Evolutionary conservation across 768 basidiomycete species (phyloP).

Genomic region (Phaeolepiota aurea): DNA sequence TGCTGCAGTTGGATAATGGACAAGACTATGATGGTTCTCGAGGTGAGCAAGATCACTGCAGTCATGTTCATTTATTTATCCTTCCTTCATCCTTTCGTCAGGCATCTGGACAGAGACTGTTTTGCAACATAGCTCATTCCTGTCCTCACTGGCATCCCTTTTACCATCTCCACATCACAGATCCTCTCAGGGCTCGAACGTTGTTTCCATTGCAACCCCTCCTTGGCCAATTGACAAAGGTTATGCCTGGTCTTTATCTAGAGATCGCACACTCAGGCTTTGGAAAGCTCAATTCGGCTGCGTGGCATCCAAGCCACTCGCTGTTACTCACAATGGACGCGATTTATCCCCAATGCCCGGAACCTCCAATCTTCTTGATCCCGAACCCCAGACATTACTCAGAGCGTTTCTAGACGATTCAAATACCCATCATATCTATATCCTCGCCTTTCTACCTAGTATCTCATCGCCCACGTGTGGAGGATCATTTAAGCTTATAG

Average conservation of each 20-base stretch:
- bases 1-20: too few species aligned
- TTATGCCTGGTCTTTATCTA: slow-evolving; percentile 77
- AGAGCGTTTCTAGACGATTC: slow-evolving; percentile 45
- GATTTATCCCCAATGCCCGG: slow-evolving; percentile 21
- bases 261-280: slow-evolving; percentile 75
- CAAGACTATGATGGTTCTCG: not conserved
- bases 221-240: slow-evolving; percentile 71
- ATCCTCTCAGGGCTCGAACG: slow-evolving; percentile 42
- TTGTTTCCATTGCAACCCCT: slow-evolving; percentile 65
- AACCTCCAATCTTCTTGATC: slow-evolving; percentile 42
- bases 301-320: slow-evolving; percentile 52
- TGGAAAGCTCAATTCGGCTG: slow-evolving; percentile 79
- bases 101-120: slow-evolving; percentile 67
- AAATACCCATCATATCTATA: slow-evolving; percentile 46
- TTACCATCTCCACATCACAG: slow-evolving; percentile 44
- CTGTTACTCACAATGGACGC: slow-evolving; percentile 19
- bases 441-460: slow-evolving; percentile 69
- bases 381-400: slow-evolving; percentile 56
- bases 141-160: slow-evolving; percentile 60
- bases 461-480: slow-evolving; percentile 56
- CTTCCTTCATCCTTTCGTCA: slow-evolving; percentile 19
- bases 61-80: slow-evolving; percentile 4
- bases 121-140: slow-evolving; percentile 57
- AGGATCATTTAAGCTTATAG: slow-evolving; percentile 71
- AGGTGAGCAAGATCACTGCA: not conserved